phyloP scores from a whole-genome alignment of 1,139 yeast genomes.

The Ogataea hybrid region DNA sequence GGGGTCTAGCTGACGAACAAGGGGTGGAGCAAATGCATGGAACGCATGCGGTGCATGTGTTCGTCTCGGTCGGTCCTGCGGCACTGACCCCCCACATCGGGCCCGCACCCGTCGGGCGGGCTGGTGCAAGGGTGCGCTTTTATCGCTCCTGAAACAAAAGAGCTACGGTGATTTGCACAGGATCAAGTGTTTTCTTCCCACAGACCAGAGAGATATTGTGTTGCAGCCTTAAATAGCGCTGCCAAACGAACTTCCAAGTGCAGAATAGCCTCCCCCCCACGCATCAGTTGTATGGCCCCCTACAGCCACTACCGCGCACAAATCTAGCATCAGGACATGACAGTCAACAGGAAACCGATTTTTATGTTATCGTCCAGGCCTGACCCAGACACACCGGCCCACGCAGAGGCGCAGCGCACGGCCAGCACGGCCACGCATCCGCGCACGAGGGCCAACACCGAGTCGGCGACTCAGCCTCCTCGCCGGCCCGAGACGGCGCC shows the following conservation, averaged over 20 bases:
- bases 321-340: neutral
- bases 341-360: neutral
- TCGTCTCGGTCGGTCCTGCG: neutral
- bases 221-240: no score
- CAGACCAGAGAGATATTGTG: neutral
- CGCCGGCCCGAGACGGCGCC: neutral
- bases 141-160: constrained; percentile 7
- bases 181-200: neutral
- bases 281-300: no score
- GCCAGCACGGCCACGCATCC: neutral
- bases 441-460: constrained; percentile 1
- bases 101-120: no score
- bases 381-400: neutral
- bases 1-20: neutral
- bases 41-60: no score
- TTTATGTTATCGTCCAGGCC: neutral
- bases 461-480: constrained; percentile 8
- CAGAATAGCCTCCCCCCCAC: neutral
- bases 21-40: no score
- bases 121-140: neutral
- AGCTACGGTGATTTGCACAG: neutral
- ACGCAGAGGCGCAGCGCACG: neutral
- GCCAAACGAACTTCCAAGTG: neutral
- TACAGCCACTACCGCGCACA: no score
- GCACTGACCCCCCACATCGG: neutral